Evolutionary conservation across 495 filamentous ascomycete species (phyloP).

Genomic region (Oidiodendron maius): DNA sequence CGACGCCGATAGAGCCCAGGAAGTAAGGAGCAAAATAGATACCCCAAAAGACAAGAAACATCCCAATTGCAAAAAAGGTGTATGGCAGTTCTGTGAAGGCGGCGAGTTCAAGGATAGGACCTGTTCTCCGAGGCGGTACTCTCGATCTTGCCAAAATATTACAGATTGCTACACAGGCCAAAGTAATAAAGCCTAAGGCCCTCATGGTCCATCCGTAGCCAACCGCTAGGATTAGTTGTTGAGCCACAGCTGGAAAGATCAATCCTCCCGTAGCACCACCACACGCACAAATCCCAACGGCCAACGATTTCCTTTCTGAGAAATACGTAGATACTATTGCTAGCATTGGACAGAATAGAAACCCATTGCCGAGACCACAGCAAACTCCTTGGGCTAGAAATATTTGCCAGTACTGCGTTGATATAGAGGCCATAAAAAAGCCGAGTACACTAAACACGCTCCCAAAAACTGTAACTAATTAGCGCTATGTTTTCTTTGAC

Average conservation of each 20-base stretch:
- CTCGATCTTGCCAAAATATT: constrained; percentile 39
- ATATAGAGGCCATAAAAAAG: constrained; percentile 62
- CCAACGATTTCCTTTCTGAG: constrained; percentile 51
- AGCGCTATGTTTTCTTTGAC: too few species aligned
- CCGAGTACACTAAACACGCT: constrained; percentile 49
- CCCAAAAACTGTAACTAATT: constrained; percentile 41
- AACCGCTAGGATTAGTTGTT: constrained; percentile 45
- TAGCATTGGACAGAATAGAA: constrained; percentile 63
- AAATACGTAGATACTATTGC: constrained; percentile 68
- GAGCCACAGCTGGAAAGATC: constrained; percentile 26
- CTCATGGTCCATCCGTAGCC: constrained; percentile 65
- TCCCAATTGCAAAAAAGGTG: constrained; percentile 44
- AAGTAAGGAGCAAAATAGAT: constrained; percentile 77
- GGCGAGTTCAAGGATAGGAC: constrained; percentile 47
- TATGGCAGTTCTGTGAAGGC: constrained; percentile 54
- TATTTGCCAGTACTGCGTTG: constrained; percentile 62
- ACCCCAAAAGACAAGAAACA: constrained; percentile 56
- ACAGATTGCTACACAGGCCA: constrained; percentile 43
- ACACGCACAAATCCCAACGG: constrained; percentile 39
- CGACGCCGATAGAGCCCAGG: constrained; percentile 32
- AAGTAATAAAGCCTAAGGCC: constrained; percentile 33
- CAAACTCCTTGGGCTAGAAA: constrained; percentile 69
- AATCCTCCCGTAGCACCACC: constrained; percentile 5
- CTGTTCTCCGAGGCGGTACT: constrained; percentile 46
- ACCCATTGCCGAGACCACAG: constrained; percentile 63